A percentile compares a stretch with the other conserved stretches of the same genome.
These are phyloP conservation scores for Botrytis medusae DNA, from an alignment of 2,329 filamentous ascomycete genomes.

Conservation along the genomic window DNA sequence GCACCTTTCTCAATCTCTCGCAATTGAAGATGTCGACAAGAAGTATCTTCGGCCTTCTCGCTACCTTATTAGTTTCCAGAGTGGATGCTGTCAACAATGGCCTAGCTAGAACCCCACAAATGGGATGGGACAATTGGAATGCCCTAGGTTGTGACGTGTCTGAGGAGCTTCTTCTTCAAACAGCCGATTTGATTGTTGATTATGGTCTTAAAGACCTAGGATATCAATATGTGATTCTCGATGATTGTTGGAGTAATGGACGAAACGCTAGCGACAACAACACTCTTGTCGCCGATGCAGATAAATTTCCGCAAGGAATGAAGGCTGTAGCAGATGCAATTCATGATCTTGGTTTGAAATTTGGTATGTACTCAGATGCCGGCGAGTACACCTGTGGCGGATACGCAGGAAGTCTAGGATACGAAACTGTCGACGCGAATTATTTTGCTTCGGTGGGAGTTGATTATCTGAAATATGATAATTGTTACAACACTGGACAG, in stretches of 20 bases:
- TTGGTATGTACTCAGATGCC: conserved; percentile 54
- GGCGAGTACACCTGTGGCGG: conserved; percentile 45
- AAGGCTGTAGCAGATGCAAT: conserved; percentile 47
- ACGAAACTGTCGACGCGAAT: conserved; percentile 53
- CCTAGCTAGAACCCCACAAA: conserved; percentile 44
- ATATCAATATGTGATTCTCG: conserved; percentile 56
- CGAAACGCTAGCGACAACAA: conserved; percentile 44
- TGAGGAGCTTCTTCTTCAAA: conserved; percentile 49
- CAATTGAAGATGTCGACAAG: conserved; percentile 14
- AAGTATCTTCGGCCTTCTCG: conserved; percentile 18
- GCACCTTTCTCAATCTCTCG: not conserved
- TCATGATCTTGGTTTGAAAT: conserved; percentile 49
- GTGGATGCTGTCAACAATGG: conserved; percentile 43
- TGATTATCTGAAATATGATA: conserved; percentile 56
- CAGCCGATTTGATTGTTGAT: conserved; percentile 49
- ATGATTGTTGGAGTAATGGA: conserved; percentile 54
- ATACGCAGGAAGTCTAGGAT: conserved; percentile 48
- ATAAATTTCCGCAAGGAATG: conserved; percentile 51
- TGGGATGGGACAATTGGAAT: conserved; percentile 51
- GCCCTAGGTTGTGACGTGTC: conserved; percentile 52
- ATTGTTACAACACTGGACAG: conserved; percentile 56
- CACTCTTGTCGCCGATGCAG: conserved; percentile 44
- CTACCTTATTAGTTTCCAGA: conserved; percentile 25
- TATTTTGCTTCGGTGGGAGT: conserved; percentile 53
- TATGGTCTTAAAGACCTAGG: conserved; percentile 53